These are phyloP conservation scores for Schoenoplectus tabernaemontani DNA, from an alignment of 202 grass and related monocot genomes.

Conservation along the genomic window DNA sequence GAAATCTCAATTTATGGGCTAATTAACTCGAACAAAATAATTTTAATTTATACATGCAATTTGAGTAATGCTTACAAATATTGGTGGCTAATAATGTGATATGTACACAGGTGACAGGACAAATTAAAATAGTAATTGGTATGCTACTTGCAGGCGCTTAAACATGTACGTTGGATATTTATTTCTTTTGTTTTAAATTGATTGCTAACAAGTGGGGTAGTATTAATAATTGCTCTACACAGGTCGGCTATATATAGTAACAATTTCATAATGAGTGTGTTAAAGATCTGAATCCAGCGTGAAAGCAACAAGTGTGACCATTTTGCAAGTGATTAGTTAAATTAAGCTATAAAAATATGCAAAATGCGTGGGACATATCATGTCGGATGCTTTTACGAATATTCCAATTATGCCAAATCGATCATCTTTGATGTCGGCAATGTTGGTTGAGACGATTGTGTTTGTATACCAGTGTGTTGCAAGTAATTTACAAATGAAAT, in stretches of 20 bases:
- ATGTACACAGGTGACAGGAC: neutral
- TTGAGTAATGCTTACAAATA: too few relatives aligned
- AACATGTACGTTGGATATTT: neutral
- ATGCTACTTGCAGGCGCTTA: neutral
- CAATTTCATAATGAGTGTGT: neutral
- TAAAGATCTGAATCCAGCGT: neutral
- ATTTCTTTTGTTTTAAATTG: neutral
- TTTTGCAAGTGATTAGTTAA: neutral
- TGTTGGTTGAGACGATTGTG: neutral
- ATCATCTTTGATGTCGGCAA: neutral
- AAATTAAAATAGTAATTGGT: neutral
- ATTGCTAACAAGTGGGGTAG: neutral
- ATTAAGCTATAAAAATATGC: neutral
- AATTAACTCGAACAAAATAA: neutral
- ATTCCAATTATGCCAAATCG: neutral
- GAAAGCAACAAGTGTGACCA: slow-evolving; percentile 16
- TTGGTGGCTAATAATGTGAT: neutral
- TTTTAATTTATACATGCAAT: neutral
- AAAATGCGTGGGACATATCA: neutral
- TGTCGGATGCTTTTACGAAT: neutral
- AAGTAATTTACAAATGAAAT: neutral
- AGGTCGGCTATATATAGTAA: neutral
- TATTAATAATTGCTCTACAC: neutral
- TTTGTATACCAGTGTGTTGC: neutral
- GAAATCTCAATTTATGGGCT: neutral